Conservation (phyloP, 257 asterid genomes). For the Penstemon davidsonii region DNA sequence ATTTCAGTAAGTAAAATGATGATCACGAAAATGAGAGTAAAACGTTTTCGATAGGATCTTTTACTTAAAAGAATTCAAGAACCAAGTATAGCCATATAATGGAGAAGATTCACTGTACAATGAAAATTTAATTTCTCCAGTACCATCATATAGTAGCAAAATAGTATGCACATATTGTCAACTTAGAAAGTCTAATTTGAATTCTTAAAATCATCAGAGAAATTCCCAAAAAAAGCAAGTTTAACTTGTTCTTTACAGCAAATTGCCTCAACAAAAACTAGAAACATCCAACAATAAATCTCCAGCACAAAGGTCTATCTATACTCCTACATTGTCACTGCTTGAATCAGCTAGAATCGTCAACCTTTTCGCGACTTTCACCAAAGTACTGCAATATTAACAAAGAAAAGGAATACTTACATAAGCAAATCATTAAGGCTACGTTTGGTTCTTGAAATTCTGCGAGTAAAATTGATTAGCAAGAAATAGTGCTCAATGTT, state of each 20-base stretch:
- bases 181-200: too few species aligned
- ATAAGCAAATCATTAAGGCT: neutral
- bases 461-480: neutral
- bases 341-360: constrained; percentile 58
- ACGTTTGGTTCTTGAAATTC: neutral
- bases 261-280: neutral
- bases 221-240: too few species aligned
- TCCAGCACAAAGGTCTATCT: constrained; percentile 28
- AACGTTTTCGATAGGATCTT: neutral
- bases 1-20: too few species aligned
- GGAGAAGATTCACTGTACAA: neutral
- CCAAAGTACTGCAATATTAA: constrained; percentile 53
- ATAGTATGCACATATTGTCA: constrained; percentile 9
- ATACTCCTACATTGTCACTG: constrained; percentile 49
- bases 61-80: neutral
- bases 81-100: neutral
- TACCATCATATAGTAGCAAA: constrained; percentile 7
- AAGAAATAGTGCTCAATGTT: too few species aligned
- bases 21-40: too few species aligned
- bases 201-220: too few species aligned
- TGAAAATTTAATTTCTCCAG: constrained; percentile 1
- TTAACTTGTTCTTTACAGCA: neutral
- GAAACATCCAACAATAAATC: constrained; percentile 16
- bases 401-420: neutral
- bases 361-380: constrained; percentile 57